Evolutionary conservation across 192 early-diverging fungal species (phyloP).

Genomic region (Coemansia sp.): DNA sequence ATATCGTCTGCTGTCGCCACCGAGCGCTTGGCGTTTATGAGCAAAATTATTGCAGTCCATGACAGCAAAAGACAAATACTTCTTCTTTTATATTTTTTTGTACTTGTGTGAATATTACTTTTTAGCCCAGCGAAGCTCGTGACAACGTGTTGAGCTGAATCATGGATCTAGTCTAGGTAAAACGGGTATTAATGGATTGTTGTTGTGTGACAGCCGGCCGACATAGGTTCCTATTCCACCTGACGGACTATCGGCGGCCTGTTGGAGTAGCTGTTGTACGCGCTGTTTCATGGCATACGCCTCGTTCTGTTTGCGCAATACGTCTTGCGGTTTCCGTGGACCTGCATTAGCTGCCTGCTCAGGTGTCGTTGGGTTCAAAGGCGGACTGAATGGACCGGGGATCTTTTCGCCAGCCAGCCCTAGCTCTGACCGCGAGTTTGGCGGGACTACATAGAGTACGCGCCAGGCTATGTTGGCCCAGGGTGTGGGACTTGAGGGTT

Average conservation of each 20-base stretch:
- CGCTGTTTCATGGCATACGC: conserved; percentile 36
- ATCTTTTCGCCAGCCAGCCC: conserved; percentile 48
- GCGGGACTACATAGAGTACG: conserved; percentile 38
- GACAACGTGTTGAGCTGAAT: not conserved
- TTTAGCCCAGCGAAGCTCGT: not conserved
- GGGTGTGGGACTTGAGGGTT: conserved; percentile 24
- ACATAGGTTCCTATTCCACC: conserved; percentile 53
- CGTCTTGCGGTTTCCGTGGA: conserved; percentile 28
- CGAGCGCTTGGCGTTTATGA: not conserved
- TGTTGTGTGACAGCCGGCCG: conserved; percentile 47
- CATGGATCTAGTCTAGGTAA: conserved; percentile 41
- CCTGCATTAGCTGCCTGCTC: conserved; percentile 8
- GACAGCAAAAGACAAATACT: conserved; percentile 3
- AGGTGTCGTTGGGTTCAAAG: conserved; percentile 32
- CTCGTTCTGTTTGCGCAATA: conserved; percentile 54
- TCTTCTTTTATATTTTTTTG: not conserved
- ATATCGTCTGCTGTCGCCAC: not conserved
- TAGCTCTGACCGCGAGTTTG: conserved; percentile 42
- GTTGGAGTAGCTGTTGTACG: conserved; percentile 51
- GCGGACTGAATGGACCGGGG: conserved; percentile 53
- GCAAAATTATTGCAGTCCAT: not conserved
- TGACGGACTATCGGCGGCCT: conserved; percentile 42
- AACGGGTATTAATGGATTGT: conserved; percentile 54
- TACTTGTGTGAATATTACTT: conserved; percentile 23
- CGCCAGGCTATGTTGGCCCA: conserved; percentile 36